A percentile compares a stretch with the other conserved stretches of the same genome.
phyloP scores from a whole-genome alignment of 768 basidiomycete species.

The Exidia glandulosa region DNA sequence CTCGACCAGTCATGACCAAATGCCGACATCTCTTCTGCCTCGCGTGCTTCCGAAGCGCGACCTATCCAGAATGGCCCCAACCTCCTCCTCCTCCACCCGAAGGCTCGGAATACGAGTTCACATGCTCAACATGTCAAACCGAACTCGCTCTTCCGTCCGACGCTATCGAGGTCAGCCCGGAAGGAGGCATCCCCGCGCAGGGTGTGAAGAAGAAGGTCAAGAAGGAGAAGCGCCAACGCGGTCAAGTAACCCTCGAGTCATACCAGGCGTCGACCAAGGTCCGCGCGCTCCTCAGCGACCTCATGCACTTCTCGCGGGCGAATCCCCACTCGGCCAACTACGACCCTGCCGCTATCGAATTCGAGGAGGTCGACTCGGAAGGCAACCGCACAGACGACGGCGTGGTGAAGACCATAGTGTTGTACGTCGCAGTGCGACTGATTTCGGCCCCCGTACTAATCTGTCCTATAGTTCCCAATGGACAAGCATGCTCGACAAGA shows the following conservation, averaged over 20 bases:
- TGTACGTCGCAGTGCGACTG: slow-evolving; percentile 48
- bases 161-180: slow-evolving; percentile 71
- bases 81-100: slow-evolving; percentile 6
- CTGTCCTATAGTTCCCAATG: slow-evolving; percentile 64
- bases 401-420: slow-evolving; percentile 84
- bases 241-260: slow-evolving; percentile 33
- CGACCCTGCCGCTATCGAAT: slow-evolving; percentile 58
- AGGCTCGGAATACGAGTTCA: slow-evolving; percentile 16
- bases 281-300: slow-evolving; percentile 67
- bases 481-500: slow-evolving; percentile 90
- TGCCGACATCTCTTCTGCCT: slow-evolving; percentile 93
- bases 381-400: slow-evolving; percentile 63
- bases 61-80: slow-evolving; percentile 75
- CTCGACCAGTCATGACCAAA: slow-evolving; percentile 68
- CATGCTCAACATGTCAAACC: slow-evolving; percentile 71
- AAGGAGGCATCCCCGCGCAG: slow-evolving; percentile 31
- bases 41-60: slow-evolving; percentile 69
- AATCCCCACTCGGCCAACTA: slow-evolving; percentile 88
- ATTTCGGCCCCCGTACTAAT: slow-evolving; percentile 1
- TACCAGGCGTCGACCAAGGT: slow-evolving; percentile 83
- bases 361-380: slow-evolving; percentile 66
- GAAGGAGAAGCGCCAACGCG: slow-evolving; percentile 57
- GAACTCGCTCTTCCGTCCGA: slow-evolving; percentile 52
- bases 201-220: slow-evolving; percentile 53
- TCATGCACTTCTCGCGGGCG: slow-evolving; percentile 65